Conservation (phyloP, 768 basidiomycete species). For the Termitomyces sp. region DNA sequence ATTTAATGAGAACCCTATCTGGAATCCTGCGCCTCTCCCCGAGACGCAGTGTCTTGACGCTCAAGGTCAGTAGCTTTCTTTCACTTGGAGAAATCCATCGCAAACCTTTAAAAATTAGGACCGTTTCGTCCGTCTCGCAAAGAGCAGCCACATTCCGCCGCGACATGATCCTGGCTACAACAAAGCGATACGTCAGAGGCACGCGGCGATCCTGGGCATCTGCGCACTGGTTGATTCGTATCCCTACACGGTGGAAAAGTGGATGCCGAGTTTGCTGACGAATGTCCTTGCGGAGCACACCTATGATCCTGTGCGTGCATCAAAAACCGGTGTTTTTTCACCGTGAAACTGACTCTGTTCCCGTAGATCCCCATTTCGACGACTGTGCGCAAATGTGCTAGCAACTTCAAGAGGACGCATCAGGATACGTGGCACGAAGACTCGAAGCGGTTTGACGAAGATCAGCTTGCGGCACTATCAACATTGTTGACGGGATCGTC, state of each 20-base stretch:
- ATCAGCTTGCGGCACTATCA: conserved; percentile 78
- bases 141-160: conserved; percentile 62
- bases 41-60: conserved; percentile 67
- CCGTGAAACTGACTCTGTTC: conserved; percentile 13
- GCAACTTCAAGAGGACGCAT: conserved; percentile 79
- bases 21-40: conserved; percentile 83
- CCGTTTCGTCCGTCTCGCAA: conserved; percentile 76
- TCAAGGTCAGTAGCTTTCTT: conserved; percentile 51
- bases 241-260: conserved; percentile 93
- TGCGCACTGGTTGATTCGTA: conserved; percentile 92
- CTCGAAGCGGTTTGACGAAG: conserved; percentile 80
- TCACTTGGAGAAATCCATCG: neutral
- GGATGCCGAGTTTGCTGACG: conserved; percentile 86
- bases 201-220: conserved; percentile 92
- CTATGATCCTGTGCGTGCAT: conserved; percentile 68
- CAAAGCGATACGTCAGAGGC: conserved; percentile 70
- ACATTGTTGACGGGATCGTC: conserved; percentile 85
- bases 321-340: conserved; percentile 3
- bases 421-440: conserved; percentile 92
- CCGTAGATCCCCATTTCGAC: conserved; percentile 78
- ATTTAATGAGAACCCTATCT: conserved; percentile 59
- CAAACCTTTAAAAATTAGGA: conserved; percentile 46
- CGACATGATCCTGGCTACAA: conserved; percentile 68
- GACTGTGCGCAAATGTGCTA: conserved; percentile 77
- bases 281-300: conserved; percentile 79